Evolutionary conservation across 1,284 basidiomycete species (phyloP), one percentile per base, ranked within the genome.

Genomic region (Cerioporus squamosus): DNA sequence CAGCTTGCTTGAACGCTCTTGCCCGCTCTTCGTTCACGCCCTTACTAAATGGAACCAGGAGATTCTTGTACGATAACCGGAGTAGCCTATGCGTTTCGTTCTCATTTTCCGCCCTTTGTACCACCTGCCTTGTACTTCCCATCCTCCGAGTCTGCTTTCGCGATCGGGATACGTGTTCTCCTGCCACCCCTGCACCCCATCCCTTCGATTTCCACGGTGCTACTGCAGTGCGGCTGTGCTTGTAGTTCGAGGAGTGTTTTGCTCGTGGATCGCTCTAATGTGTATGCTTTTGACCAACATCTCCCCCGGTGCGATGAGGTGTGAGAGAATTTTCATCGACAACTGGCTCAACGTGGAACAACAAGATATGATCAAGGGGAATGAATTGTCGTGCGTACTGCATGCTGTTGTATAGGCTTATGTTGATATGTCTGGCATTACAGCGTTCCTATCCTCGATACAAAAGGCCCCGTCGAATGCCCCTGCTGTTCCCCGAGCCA

Each of bases 21-120:
- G 14, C 47, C 46, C 14, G 17, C 45, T 53, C 47, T 49, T 59
- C 44, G 17, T 23, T 48, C 20, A 50, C 51, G 51, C 43, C 38
- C 44, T 31, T 50, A 17, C 40, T 54, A 39, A 56, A 61, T 50
- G 53, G 50, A 50, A 40, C 40, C 50, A 55, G 52, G 59, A 55
- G 57, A 44, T 51, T 52, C 48, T 55, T 65, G 63, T 65, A 65
- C 63, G 63, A 65, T 65, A 65, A 57, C 48, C 51, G 55, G 55
- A 53, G 60, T 62, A 39, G 53, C 23, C 44, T 45, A 60, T 57
- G 59, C 46, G 24, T 40, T 42, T 22, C 38, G 15, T 18, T 40
- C 38, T 20, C 49, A 14, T 23, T 56, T 31, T 38, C 17, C 29
- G 47, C 36, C 29, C 17, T 31, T 42, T 58, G 47, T 58, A 58